A percentile compares a stretch with the other conserved stretches of the same genome.
Evolutionary conservation across 306 rosid species (phyloP).

Genomic region (Begonia masoniana): DNA sequence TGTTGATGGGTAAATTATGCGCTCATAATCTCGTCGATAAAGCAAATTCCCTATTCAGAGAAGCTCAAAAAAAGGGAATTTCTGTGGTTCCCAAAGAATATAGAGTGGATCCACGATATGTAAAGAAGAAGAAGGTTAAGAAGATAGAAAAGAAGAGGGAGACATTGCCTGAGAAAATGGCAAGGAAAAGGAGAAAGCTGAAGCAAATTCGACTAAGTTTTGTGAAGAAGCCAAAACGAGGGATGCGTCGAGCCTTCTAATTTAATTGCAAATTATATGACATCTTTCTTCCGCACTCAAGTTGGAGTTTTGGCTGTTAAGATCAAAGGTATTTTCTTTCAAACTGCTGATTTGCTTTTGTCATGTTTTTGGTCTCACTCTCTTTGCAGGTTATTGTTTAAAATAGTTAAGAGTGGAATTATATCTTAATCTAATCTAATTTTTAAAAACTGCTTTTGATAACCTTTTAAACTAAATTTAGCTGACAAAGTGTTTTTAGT

Average conservation of each 20-base stretch:
- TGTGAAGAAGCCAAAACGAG: slow-evolving; percentile 52
- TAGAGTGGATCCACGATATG: slow-evolving; percentile 36
- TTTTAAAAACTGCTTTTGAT: too few species aligned
- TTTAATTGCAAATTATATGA: not conserved
- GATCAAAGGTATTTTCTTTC: too few species aligned
- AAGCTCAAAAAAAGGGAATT: slow-evolving; percentile 35
- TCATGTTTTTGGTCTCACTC: too few species aligned
- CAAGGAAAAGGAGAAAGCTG: slow-evolving; percentile 76
- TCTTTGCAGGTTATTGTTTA: too few species aligned
- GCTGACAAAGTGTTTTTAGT: too few species aligned
- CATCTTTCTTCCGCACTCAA: too few species aligned
- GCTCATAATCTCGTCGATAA: slow-evolving; percentile 46
- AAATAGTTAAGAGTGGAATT: too few species aligned
- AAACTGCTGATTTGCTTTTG: too few species aligned
- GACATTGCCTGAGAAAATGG: slow-evolving; percentile 84
- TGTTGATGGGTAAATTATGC: slow-evolving; percentile 54
- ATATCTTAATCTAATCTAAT: too few species aligned
- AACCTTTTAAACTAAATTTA: too few species aligned
- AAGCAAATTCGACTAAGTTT: slow-evolving; percentile 70
- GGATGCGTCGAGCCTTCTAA: slow-evolving; percentile 29
- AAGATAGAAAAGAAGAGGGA: slow-evolving; percentile 57
- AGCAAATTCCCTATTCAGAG: slow-evolving; percentile 52
- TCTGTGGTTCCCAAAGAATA: slow-evolving; percentile 34
- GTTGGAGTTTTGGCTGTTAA: too few species aligned
- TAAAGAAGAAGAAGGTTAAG: slow-evolving; percentile 42